A percentile compares a stretch with the other conserved stretches of the same genome.
phyloP scores from a whole-genome alignment of 768 basidiomycete genomes.

The Phylloporus arenicola region DNA sequence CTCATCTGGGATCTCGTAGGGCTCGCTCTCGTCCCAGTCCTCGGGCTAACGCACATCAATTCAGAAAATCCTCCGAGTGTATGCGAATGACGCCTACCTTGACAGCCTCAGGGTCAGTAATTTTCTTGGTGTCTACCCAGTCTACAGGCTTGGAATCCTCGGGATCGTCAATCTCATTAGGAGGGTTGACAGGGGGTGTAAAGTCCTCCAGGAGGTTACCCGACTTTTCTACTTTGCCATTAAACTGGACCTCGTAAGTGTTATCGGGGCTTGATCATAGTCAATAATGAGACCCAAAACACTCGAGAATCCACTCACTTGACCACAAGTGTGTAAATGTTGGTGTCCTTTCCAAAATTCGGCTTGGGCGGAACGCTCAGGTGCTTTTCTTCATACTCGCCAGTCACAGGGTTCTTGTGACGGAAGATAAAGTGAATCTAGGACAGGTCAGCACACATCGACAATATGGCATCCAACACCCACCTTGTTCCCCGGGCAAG shows the following conservation, averaged over 20 bases:
- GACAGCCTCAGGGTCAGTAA: constrained; percentile 75
- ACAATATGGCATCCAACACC: neutral
- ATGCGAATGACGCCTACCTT: constrained; percentile 47
- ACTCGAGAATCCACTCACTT: constrained; percentile 51
- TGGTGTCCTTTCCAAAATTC: constrained; percentile 83
- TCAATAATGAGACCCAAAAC: constrained; percentile 5
- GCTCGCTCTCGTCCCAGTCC: constrained; percentile 98
- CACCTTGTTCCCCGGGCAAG: constrained; percentile 89
- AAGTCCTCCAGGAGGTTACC: constrained; percentile 93
- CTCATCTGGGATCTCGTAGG: constrained; percentile 84
- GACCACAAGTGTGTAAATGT: constrained; percentile 91
- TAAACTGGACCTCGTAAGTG: constrained; percentile 87
- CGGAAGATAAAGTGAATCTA: constrained; percentile 99
- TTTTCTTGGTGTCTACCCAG: constrained; percentile 90
- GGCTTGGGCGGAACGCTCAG: constrained; percentile 77
- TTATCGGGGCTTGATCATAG: constrained; percentile 72
- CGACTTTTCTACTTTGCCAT: constrained; percentile 73
- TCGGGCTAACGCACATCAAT: constrained; percentile 46
- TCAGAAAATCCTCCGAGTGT: neutral
- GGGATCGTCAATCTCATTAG: constrained; percentile 89
- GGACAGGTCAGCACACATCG: constrained; percentile 1
- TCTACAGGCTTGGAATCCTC: constrained; percentile 83
- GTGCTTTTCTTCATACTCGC: constrained; percentile 97
- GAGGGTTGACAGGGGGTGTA: constrained; percentile 86
- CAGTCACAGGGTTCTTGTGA: constrained; percentile 88